A percentile compares a stretch with the other conserved stretches of the same genome.
These are phyloP conservation scores for Globisporangium rhizosaccharum DNA, from an alignment of 352 stramenopile genomes.

Conservation along the genomic window DNA sequence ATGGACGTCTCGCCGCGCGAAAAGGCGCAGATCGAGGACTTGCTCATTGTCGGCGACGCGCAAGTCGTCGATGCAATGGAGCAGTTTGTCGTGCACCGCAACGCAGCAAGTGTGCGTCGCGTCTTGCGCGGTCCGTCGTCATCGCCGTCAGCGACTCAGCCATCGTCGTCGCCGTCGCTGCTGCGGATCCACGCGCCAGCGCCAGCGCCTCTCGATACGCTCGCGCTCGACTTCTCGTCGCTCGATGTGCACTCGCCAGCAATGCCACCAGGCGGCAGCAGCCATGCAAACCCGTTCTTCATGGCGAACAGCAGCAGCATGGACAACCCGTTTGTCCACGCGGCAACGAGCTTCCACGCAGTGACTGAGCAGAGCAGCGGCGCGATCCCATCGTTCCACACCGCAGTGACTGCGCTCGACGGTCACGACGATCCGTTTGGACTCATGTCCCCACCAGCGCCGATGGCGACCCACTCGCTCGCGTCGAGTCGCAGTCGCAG, in stretches of 20 bases:
- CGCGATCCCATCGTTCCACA: constrained; percentile 9
- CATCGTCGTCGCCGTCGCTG: background rate
- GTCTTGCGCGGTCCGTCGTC: constrained; percentile 36
- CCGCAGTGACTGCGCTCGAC: constrained; percentile 20
- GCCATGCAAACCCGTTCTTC: constrained; percentile 39
- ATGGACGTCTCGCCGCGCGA: constrained; percentile 68
- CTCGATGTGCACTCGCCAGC: constrained; percentile 43
- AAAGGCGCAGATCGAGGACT: constrained; percentile 56
- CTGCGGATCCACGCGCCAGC: too few relatives aligned
- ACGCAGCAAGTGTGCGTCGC: constrained; percentile 41
- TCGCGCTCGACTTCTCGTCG: constrained; percentile 51
- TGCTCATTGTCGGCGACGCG: constrained; percentile 65
- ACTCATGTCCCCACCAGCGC: background rate
- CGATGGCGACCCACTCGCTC: background rate
- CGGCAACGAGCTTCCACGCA: constrained; percentile 24
- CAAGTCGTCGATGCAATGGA: constrained; percentile 78
- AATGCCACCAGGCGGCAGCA: constrained; percentile 5
- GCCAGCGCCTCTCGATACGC: constrained; percentile 28
- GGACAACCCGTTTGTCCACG: constrained; percentile 39
- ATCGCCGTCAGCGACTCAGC: background rate
- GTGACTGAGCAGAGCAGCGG: constrained; percentile 17
- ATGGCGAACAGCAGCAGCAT: constrained; percentile 7
- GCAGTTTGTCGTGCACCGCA: constrained; percentile 57
- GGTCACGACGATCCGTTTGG: constrained; percentile 15
- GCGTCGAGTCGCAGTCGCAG: constrained; percentile 3